Evolutionary conservation across 108 stramenopile genomes (phyloP), one percentile per base, ranked within the genome.

Genomic region (Stephanodiscus triporus): DNA sequence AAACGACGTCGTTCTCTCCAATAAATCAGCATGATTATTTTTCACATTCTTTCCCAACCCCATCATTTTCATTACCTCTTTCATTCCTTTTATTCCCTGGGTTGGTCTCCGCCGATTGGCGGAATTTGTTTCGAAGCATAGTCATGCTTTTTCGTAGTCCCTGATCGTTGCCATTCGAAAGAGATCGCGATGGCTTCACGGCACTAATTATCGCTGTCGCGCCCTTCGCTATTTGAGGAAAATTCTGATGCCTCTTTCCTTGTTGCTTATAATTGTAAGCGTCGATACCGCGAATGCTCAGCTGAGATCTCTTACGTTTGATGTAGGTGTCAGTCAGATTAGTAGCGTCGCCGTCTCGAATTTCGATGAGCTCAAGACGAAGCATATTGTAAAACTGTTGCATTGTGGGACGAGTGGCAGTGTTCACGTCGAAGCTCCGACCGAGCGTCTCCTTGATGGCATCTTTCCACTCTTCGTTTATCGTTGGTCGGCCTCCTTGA

Each of bases 401-500:
- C 61, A 77, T 77, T 0, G 60, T 29, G 7, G 76, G 76, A 8
- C 76, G 66, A 0, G 59, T 47, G 24, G 29, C 20, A 22, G 42
- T 42, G 16, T 62, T 26, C 9, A 7, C 30, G 40, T 77, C 76
- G 19, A 77, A 77, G 13, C 49, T 47, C 63, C 32, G 23, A 36
- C 23, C 2, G 20, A 77, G 8, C 4, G 38, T 40, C 9, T 69
- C 76, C 22, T 70, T 53, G 37, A 77, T 77, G 55, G 68, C 40
- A 4, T 47, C 8, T 8, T 54, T 68, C 76, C 68, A 77, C 4
- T 53, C 53, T 10, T 20, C 37, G 34, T 42, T 62, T 22, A 77
- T 77, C 17, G 60, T 37, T n/a, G 68, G 68, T n/a, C 76, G 68
- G 2, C 22, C 62, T 62, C 14, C 30, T 59, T 59, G 14, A 69